Percentiles rank a stretch among this genome's conserved stretches.
phyloP scores from a whole-genome alignment of 202 grass and related monocot genomes.

The Hordeum pubiflorum region DNA sequence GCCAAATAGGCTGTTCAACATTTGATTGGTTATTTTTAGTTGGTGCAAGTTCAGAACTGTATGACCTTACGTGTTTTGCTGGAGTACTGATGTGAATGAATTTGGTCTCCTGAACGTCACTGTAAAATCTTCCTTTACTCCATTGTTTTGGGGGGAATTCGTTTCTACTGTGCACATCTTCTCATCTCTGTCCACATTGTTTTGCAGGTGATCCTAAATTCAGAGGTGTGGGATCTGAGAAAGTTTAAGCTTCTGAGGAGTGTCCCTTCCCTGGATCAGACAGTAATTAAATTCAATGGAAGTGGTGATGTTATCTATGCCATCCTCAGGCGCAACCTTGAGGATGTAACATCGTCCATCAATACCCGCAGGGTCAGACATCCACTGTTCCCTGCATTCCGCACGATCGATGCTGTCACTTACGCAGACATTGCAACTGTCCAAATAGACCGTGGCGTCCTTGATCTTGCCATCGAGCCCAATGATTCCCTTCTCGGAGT shows the following conservation, averaged over 20 bases:
- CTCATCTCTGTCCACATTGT: background rate
- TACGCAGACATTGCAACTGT: constrained; percentile 90
- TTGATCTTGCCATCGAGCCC: constrained; percentile 75
- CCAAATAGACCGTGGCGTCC: constrained; percentile 84
- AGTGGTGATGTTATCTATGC: constrained; percentile 87
- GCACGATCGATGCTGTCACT: constrained; percentile 80
- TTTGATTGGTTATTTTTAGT: background rate
- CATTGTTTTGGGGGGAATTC: background rate
- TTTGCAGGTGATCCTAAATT: constrained; percentile 86
- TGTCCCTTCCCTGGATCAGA: constrained; percentile 90
- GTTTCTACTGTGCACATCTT: background rate
- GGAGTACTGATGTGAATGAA: background rate
- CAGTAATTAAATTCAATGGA: constrained; percentile 88
- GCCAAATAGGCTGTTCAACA: background rate
- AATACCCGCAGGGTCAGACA: constrained; percentile 71
- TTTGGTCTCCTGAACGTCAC: too few species aligned
- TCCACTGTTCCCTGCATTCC: constrained; percentile 81
- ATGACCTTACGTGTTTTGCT: background rate
- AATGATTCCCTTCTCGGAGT: constrained; percentile 77
- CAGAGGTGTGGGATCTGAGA: constrained; percentile 97
- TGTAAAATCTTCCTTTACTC: too few species aligned
- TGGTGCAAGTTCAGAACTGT: background rate
- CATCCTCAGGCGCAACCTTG: constrained; percentile 78
- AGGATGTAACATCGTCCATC: constrained; percentile 68
- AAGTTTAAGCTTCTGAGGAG: constrained; percentile 91